A percentile compares a stretch with the other conserved stretches of the same genome.
Conservation (phyloP, 1,139 yeast genomes). For the Chernovozyma aurita region DNA sequence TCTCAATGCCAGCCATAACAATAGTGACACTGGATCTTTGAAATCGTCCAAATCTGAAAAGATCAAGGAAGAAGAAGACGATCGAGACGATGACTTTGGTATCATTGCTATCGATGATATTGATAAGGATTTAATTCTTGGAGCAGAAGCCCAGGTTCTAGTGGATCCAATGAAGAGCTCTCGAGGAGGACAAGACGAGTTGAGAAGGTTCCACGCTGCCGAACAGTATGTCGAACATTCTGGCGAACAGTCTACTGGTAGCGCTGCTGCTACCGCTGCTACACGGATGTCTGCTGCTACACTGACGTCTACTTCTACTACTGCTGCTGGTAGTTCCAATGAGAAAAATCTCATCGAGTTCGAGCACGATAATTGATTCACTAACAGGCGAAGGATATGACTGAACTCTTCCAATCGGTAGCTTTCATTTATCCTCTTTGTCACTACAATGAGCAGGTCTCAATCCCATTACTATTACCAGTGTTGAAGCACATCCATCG, state of each 20-base stretch:
- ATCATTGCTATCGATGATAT: conserved; percentile 43
- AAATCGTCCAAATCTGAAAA: conserved; percentile 22
- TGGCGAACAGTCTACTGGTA: not conserved
- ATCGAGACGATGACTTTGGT: conserved; percentile 45
- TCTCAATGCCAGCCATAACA: conserved; percentile 12
- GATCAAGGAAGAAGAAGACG: conserved; percentile 37
- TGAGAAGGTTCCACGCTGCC: conserved; percentile 12
- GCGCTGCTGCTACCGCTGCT: conserved; percentile 1
- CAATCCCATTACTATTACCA: no score
- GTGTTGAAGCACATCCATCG: no score
- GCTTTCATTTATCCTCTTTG: no score
- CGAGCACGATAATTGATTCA: conserved; percentile 4
- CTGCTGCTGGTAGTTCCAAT: not conserved
- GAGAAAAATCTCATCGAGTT: conserved; percentile 7
- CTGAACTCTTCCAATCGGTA: no score
- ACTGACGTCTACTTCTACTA: not conserved
- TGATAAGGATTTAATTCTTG: conserved; percentile 43
- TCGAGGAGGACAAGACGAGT: conserved; percentile 7
- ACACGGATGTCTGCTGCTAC: no score
- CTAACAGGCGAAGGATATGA: no score
- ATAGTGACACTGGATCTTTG: conserved; percentile 20
- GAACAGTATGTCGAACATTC: conserved; percentile 5
- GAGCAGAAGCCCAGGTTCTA: conserved; percentile 42
- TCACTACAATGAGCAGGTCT: no score
- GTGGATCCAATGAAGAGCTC: conserved; percentile 16